Percentiles rank a stretch among this genome's conserved stretches.
Evolutionary conservation across 768 basidiomycete genomes (phyloP).

Genomic region (Auricularia cornea): DNA sequence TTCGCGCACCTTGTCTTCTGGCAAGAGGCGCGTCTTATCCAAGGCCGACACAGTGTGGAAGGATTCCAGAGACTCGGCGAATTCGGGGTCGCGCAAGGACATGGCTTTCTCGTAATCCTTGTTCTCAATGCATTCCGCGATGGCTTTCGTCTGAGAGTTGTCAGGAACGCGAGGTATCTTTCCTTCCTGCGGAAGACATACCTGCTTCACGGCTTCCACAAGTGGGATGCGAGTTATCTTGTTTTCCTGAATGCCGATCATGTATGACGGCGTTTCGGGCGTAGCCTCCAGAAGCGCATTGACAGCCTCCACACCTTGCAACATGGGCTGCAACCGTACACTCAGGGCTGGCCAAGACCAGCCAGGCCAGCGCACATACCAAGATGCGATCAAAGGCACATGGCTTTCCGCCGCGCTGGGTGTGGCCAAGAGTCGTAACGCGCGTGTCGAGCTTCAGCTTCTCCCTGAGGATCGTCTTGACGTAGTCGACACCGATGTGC

Average conservation of each 20-base stretch:
- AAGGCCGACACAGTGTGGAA: conserved; percentile 67
- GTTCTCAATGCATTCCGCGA: conserved; percentile 69
- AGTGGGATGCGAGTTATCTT: conserved; percentile 88
- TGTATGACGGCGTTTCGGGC: conserved; percentile 88
- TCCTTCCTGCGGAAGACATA: conserved; percentile 1
- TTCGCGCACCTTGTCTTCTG: conserved; percentile 23
- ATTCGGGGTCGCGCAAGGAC: conserved; percentile 85
- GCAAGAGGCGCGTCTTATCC: conserved; percentile 44
- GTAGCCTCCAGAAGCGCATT: conserved; percentile 77
- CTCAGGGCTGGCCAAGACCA: neutral
- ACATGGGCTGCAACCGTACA: conserved; percentile 56
- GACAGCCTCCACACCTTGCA: conserved; percentile 95
- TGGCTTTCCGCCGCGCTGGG: conserved; percentile 89
- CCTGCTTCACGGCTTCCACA: conserved; percentile 88
- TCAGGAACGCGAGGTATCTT: neutral
- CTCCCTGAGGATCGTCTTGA: conserved; percentile 83
- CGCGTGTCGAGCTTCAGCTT: conserved; percentile 88
- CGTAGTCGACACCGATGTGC: conserved; percentile 85
- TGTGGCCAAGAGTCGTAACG: conserved; percentile 95
- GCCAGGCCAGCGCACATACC: conserved; percentile 31
- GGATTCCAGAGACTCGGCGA: conserved; percentile 76
- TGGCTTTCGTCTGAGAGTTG: conserved; percentile 64
- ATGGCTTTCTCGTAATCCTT: conserved; percentile 85
- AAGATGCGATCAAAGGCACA: conserved; percentile 90
- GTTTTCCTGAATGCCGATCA: conserved; percentile 95